phyloP scores from a whole-genome alignment of 2,329 filamentous ascomycete genomes.

The Fusarium odoratissimum region DNA sequence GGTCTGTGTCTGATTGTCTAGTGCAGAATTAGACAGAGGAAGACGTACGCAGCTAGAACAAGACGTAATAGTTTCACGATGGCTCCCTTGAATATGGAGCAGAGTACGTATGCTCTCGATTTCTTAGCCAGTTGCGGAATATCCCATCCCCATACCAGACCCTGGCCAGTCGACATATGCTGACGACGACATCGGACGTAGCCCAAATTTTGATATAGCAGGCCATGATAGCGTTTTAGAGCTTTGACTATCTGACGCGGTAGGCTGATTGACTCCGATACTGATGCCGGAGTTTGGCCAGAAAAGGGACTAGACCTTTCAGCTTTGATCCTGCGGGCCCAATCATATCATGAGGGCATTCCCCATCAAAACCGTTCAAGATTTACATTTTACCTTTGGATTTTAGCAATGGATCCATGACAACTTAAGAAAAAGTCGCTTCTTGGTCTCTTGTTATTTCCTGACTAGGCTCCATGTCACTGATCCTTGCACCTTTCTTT shows the following conservation, averaged over 20 bases:
- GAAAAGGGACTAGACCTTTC: slow-evolving; percentile 12
- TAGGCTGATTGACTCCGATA: slow-evolving; percentile 9
- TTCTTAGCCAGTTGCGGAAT: slow-evolving; percentile 1
- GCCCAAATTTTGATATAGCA: slow-evolving; percentile 5
- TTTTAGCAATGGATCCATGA: neutral
- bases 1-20: neutral
- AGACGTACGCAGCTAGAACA: slow-evolving; percentile 15
- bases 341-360: slow-evolving; percentile 15
- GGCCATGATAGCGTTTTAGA: slow-evolving; percentile 15
- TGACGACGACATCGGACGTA: slow-evolving; percentile 26
- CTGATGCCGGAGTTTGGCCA: slow-evolving; percentile 18
- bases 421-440: neutral
- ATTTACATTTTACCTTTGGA: neutral
- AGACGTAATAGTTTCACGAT: slow-evolving; percentile 34
- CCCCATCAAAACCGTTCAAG: neutral
- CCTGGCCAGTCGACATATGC: slow-evolving; percentile 9
- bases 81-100: slow-evolving; percentile 19
- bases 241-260: slow-evolving; percentile 16
- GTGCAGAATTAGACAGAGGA: neutral
- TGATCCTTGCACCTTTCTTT: slow-evolving; percentile 13
- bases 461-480: neutral
- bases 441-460: neutral
- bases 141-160: slow-evolving; percentile 12
- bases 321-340: neutral
- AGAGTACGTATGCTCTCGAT: slow-evolving; percentile 24